Base-by-base conservation (phyloP, 1,139 yeast species). In the Diutina mesorugosa region DNA sequence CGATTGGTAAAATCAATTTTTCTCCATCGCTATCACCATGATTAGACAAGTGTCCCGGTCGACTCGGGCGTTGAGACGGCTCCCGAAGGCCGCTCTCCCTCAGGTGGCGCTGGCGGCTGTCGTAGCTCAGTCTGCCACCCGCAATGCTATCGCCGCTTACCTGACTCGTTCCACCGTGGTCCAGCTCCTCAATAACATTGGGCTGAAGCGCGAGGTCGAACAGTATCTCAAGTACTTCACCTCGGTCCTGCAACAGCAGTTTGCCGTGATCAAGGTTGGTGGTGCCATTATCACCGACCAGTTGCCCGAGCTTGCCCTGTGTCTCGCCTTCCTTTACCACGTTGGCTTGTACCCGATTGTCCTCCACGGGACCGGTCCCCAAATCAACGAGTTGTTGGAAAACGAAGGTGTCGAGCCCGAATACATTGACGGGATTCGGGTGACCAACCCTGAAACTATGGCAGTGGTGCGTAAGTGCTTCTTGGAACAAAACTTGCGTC, bases 291-390 rank as follows among this genome's bases (percentile, higher is more conserved):
- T 93, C 68, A 91, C 98, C 55, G 96, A 93, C 65, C 95, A 91
- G 65, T 75, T 95, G 61, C 87, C 90, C 14, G 96, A 93, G 71
- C 77, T 93, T 64, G 99, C 99, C 0, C 89, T 97, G 0, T 91
- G 98, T 66, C 76, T 93, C 61, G 98, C 99, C 6, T 93, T 93
- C 70, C 77, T 93, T 63, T 93, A 93, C 74, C 99, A 95, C 68
- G 97, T 93, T 58, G 99, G 99, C 8, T 80, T 93, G 62, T 93
- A 91, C 67, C 99, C 99, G 26, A 90, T 93, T 61, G 96, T 93
- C 28, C 79, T 95, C 60, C 99, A 93, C 69, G 99, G 99, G 51
- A 93, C 99, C 1, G 99, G 99, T 30, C 99, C 99, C 12, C 99
- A 93, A 72, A 95, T 93, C 72, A 93, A 93, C 68, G 96, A 88